Evolutionary conservation across 768 basidiomycete genomes (phyloP).

Genomic region (Lentinula sp.): DNA sequence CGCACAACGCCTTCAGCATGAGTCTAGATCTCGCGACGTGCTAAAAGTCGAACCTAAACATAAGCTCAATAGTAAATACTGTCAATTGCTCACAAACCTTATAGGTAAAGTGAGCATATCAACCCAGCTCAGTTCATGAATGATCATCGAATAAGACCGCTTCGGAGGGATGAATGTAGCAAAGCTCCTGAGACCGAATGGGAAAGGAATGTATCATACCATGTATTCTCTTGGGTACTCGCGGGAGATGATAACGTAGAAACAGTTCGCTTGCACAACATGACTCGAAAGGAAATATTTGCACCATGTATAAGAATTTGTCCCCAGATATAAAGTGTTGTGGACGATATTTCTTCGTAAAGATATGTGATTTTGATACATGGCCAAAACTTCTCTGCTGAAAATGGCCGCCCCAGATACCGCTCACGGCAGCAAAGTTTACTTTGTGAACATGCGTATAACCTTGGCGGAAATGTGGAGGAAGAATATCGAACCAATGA

Average conservation of each 20-base stretch:
- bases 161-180: not conserved
- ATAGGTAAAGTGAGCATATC: not conserved
- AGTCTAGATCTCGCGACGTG: not conserved
- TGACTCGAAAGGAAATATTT: no score
- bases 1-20: not conserved
- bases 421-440: conserved; percentile 15
- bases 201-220: no score
- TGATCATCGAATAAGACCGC: not conserved
- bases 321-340: no score
- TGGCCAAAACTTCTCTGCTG: not conserved
- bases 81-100: not conserved
- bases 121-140: not conserved
- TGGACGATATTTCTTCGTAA: no score
- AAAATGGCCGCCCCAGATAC: not conserved
- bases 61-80: not conserved
- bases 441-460: conserved; percentile 87
- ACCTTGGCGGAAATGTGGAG: conserved; percentile 95
- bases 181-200: not conserved
- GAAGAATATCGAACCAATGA: conserved; percentile 99
- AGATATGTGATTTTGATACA: conserved; percentile 1
- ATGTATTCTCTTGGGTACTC: no score
- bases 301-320: no score
- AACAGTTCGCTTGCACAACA: no score
- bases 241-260: no score
- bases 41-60: not conserved